Base-by-base conservation (phyloP, 805 yeast genomes). In the Candida nanaspora region DNA sequence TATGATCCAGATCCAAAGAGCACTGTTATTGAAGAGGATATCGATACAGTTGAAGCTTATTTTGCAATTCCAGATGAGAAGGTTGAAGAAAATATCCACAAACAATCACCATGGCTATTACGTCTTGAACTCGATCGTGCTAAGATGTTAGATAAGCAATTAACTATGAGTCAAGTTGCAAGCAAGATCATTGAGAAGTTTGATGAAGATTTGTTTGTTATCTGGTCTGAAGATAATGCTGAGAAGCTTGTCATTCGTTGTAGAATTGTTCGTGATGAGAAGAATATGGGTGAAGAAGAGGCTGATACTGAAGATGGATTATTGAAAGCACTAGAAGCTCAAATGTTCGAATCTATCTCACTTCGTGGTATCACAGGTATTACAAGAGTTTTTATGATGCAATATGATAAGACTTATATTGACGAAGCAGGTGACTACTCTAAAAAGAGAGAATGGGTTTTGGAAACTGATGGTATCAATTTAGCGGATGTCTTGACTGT, bases 171-270 rank as follows among this genome's bases (percentile, higher is more conserved):
- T 49, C 96, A 93, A 69, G 98, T 93, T 42, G 97, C 98, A 22
- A 94, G 88, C 53, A 88, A 83, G 70, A 93, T 93, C 46, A 82
- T 88, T 48, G 89, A 86, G 57, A 82, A 86, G 47, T 93, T 93
- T 63, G 94, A 89, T 41, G 95, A 88, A 53, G 98, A 93, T 65
- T 68, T 93, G 66, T 93, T 91, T 56, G 96, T 93, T 32, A 93
- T 93, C 57, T 93, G 98, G 98, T 87, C 97, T 37, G 98, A 94
- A 72, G 99, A 93, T 70, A 91, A 93, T 56, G 96, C 97, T 35
- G 97, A 91, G 51, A 89, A 88, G 65, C 81, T 93, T 65, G 82
- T 93, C 47, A 85, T 93, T 52, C 95, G 99, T 74, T 91, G 98
- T 74, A 86, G 99, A 72, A 95, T 94, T 52, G 87, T 93, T 35